Conservation (phyloP, 495 filamentous ascomycete species). For the Lasiosphaeriaceae sp. region DNA sequence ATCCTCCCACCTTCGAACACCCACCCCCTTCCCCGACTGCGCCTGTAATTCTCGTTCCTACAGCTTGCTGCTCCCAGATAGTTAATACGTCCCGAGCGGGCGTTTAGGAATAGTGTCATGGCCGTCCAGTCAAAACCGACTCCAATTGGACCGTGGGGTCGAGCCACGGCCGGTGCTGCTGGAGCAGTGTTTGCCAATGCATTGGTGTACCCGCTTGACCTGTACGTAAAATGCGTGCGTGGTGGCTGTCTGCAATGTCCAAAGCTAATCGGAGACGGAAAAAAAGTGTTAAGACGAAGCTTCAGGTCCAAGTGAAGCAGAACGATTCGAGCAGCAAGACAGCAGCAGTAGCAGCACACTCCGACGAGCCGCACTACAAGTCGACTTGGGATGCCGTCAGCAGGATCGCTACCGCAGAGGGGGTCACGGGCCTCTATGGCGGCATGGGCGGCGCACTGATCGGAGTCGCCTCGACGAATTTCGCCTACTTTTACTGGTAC, state of each 20-base stretch:
- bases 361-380: slow-evolving; percentile 66
- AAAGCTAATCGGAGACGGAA: background rate
- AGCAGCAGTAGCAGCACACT: no score
- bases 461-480: slow-evolving; percentile 95
- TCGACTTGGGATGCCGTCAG: slow-evolving; percentile 82
- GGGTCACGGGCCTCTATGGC: slow-evolving; percentile 76
- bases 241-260: background rate
- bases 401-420: slow-evolving; percentile 82
- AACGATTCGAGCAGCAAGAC: slow-evolving; percentile 35
- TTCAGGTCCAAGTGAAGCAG: slow-evolving; percentile 91
- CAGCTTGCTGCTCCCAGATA: background rate
- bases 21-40: background rate
- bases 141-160: slow-evolving; percentile 85
- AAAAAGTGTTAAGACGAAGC: slow-evolving; percentile 84
- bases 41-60: background rate
- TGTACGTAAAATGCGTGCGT: slow-evolving; percentile 60
- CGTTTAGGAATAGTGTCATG: slow-evolving; percentile 50
- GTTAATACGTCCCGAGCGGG: background rate
- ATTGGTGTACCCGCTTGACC: slow-evolving; percentile 92
- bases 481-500: slow-evolving; percentile 99
- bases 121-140: slow-evolving; percentile 74
- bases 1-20: background rate
- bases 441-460: slow-evolving; percentile 83
- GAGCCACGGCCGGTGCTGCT: slow-evolving; percentile 85
- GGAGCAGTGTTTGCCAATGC: slow-evolving; percentile 95